Evolutionary conservation across 2,329 filamentous ascomycete genomes (phyloP).

Genomic region (Grosmannia huntii): DNA sequence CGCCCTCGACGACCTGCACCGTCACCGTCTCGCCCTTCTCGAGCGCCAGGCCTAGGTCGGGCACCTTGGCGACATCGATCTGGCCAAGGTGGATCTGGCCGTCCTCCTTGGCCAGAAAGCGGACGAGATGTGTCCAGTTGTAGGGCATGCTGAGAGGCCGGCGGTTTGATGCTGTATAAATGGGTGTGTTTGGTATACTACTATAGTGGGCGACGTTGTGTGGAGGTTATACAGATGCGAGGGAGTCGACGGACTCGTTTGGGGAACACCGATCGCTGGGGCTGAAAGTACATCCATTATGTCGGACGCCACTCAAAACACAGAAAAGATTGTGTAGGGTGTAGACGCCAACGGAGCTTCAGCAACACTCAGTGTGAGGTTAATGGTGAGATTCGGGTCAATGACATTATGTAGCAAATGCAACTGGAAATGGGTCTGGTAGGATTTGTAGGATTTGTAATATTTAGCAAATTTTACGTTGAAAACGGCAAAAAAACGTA

Average conservation of each 20-base stretch:
- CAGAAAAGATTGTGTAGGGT: no score
- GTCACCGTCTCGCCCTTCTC: constrained; percentile 20
- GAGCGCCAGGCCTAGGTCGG: constrained; percentile 23
- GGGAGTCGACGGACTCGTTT: not conserved
- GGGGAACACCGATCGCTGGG: not conserved
- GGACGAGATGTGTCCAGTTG: constrained; percentile 25
- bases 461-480: no score
- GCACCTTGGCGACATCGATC: constrained; percentile 18
- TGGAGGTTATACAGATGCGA: not conserved
- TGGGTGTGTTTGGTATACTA: not conserved
- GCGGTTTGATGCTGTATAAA: not conserved
- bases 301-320: no score
- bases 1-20: constrained; percentile 21
- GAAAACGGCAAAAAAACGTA: no score
- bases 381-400: no score
- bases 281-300: no score
- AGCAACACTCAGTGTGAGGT: no score
- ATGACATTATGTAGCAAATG: no score
- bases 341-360: no score
- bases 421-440: no score
- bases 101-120: constrained; percentile 28
- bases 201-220: not conserved
- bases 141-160: constrained; percentile 1
- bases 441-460: no score
- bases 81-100: constrained; percentile 26